phyloP scores from a whole-genome alignment of 176 grass and related monocot genomes.

The Oryza meyeriana region DNA sequence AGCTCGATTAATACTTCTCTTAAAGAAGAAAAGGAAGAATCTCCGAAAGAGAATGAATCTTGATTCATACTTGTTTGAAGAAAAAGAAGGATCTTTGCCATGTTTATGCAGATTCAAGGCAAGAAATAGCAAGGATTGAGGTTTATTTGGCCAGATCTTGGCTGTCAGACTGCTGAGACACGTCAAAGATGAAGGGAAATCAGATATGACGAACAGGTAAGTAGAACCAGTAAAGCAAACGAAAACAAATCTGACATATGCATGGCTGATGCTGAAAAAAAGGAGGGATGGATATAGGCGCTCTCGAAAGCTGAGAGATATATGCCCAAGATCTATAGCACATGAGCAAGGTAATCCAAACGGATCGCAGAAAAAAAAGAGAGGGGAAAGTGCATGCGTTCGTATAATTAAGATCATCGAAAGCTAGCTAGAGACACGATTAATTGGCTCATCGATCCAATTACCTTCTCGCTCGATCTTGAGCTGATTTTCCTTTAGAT shows the following conservation, averaged over 20 bases:
- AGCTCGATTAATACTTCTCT: not conserved
- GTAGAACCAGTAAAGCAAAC: not conserved
- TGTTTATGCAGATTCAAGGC: not conserved
- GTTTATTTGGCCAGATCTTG: constrained; percentile 24
- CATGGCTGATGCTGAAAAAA: not conserved
- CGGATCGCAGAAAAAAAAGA: not conserved
- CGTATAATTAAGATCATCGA: not conserved
- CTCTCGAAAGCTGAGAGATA: not conserved
- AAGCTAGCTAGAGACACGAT: not conserved
- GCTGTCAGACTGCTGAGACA: not conserved
- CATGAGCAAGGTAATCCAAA: not conserved
- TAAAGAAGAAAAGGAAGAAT: not conserved
- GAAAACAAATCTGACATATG: not conserved
- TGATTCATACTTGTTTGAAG: too few species aligned
- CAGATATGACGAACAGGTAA: constrained; percentile 17
- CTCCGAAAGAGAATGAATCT: not conserved
- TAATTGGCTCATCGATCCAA: not conserved
- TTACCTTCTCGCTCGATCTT: not conserved
- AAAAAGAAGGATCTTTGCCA: not conserved
- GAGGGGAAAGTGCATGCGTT: not conserved
- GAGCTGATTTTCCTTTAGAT: not conserved
- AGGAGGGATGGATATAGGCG: not conserved
- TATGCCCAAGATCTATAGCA: not conserved
- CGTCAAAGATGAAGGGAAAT: not conserved
- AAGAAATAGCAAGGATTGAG: not conserved